phyloP scores from a whole-genome alignment of 345 rosid genomes.

The Gossypioides kirkii region DNA sequence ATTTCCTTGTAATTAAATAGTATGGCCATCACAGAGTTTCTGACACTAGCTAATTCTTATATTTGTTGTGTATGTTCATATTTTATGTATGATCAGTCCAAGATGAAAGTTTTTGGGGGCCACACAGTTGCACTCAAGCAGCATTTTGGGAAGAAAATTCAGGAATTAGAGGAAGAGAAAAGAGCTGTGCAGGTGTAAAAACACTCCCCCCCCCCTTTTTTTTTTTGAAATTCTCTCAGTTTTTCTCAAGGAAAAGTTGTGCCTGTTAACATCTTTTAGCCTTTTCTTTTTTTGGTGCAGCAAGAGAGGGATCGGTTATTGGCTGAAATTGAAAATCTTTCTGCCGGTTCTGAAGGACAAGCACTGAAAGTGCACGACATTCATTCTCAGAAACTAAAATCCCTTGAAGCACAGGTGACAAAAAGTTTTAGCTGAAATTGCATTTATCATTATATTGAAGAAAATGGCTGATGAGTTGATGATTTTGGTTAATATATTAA shows the following conservation, averaged over 20 bases:
- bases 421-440: conserved; percentile 10
- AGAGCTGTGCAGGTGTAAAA: conserved; percentile 72
- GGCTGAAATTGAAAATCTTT: conserved; percentile 84
- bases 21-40: background rate
- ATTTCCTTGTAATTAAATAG: background rate
- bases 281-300: conserved; percentile 38
- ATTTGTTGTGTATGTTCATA: background rate
- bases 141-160: conserved; percentile 92
- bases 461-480: background rate
- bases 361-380: conserved; percentile 75
- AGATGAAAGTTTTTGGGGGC: conserved; percentile 90
- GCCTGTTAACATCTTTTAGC: conserved; percentile 1
- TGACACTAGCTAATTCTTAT: background rate
- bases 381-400: conserved; percentile 79
- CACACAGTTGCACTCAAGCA: conserved; percentile 76
- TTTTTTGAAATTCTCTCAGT: conserved; percentile 5
- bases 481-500: background rate
- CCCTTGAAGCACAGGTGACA: conserved; percentile 80
- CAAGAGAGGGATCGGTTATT: conserved; percentile 85
- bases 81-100: conserved; percentile 53
- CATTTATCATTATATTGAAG: background rate
- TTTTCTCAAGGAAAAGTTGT: background rate
- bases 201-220: background rate
- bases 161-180: conserved; percentile 89
- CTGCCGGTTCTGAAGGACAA: conserved; percentile 80